Conservation (phyloP, 495 filamentous ascomycete genomes). For the Cercophora samala region DNA sequence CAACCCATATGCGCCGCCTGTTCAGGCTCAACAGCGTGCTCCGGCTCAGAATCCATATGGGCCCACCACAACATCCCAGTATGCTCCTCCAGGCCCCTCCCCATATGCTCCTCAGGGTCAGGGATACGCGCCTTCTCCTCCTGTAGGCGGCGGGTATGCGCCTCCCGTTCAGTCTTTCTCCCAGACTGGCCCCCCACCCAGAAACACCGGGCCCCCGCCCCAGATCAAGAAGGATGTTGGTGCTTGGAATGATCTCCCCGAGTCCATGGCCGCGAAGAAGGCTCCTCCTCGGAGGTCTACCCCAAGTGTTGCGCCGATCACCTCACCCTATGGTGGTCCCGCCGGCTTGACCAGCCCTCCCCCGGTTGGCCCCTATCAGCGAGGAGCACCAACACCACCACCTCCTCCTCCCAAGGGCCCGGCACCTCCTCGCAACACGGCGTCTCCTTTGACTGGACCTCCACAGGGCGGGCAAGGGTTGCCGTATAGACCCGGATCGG, state of each 20-base stretch:
- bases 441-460: constrained; percentile 49
- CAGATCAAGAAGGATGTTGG: constrained; percentile 64
- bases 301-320: constrained; percentile 60
- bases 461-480: constrained; percentile 50
- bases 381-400: constrained; percentile 40
- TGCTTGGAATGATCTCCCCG: constrained; percentile 92
- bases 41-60: constrained; percentile 61
- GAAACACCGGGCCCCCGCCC: constrained; percentile 63
- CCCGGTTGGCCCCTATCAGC: constrained; percentile 37
- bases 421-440: constrained; percentile 47
- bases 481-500: constrained; percentile 56
- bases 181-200: constrained; percentile 36
- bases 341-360: constrained; percentile 45
- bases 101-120: constrained; percentile 34
- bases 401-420: constrained; percentile 59
- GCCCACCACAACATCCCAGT: constrained; percentile 40
- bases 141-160: constrained; percentile 35
- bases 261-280: constrained; percentile 62
- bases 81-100: constrained; percentile 30
- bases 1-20: constrained; percentile 38
- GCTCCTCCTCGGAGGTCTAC: constrained; percentile 66
- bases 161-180: constrained; percentile 27
- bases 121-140: constrained; percentile 35
- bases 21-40: constrained; percentile 35
- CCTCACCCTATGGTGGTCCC: constrained; percentile 64